Evolutionary conservation across 352 stramenopile genomes (phyloP).

Genomic region (Globisporangium nunn): DNA sequence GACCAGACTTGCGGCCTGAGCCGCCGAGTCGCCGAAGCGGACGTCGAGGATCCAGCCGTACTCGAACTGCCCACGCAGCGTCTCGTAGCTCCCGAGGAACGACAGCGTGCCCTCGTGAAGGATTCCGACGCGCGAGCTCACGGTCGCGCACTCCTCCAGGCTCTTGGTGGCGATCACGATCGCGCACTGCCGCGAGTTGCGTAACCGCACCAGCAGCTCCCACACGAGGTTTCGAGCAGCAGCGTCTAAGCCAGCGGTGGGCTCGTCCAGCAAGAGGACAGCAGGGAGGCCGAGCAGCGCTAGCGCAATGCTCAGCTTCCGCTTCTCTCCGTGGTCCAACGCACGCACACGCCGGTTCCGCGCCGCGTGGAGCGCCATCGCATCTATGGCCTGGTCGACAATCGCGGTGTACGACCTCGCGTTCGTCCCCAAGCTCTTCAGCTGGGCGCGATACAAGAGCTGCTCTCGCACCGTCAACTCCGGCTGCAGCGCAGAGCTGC

Average conservation of each 20-base stretch:
- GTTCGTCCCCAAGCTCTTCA: background rate
- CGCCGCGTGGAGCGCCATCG: background rate
- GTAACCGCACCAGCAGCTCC: constrained; percentile 5
- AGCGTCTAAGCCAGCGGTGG: constrained; percentile 12
- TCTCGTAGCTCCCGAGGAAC: constrained; percentile 11
- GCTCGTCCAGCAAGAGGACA: constrained; percentile 15
- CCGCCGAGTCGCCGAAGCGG: background rate
- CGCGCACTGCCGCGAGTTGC: constrained; percentile 1
- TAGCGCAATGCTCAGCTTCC: constrained; percentile 9
- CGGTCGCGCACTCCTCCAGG: constrained; percentile 11
- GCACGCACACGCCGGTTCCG: constrained; percentile 5
- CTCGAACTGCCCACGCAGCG: constrained; percentile 11
- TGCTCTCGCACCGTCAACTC: constrained; percentile 10
- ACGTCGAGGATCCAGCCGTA: constrained; percentile 19
- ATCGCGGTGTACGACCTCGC: background rate
- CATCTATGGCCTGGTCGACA: constrained; percentile 2
- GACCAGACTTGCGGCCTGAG: background rate
- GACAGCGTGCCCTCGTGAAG: constrained; percentile 14
- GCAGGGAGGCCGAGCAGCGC: constrained; percentile 9
- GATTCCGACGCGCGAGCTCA: constrained; percentile 11
- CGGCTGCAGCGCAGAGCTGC: constrained; percentile 13
- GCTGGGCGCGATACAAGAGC: constrained; percentile 2
- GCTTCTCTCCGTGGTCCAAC: constrained; percentile 5
- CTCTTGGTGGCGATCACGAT: constrained; percentile 12
- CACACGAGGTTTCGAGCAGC: constrained; percentile 8